phyloP scores from a whole-genome alignment of 129 eudicot genomes.

The Artemisia tridentata region DNA sequence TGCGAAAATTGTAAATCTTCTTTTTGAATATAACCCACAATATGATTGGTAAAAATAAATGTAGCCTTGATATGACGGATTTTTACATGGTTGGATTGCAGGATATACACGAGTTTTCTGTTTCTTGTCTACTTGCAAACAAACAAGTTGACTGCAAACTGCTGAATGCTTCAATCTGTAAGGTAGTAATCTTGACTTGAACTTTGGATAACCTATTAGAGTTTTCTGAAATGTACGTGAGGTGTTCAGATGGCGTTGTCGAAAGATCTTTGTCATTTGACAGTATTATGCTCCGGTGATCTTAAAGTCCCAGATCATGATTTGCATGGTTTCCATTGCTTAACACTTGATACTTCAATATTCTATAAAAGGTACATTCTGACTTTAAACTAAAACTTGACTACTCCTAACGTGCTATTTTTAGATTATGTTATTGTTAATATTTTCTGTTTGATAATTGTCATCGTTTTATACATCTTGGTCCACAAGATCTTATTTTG shows the following conservation, averaged over 20 bases:
- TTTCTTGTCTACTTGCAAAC: slow-evolving; percentile 38
- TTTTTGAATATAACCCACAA: neutral
- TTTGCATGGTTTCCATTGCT: slow-evolving; percentile 59
- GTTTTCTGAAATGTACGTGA: neutral
- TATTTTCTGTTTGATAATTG: neutral
- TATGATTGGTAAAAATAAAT: neutral
- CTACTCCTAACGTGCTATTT: neutral
- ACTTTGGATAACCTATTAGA: neutral
- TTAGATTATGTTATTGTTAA: neutral
- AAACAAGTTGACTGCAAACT: slow-evolving; percentile 41
- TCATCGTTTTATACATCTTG: slow-evolving; percentile 12
- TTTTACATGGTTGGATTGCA: slow-evolving; percentile 30
- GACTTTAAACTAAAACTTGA: neutral
- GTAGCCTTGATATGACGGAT: slow-evolving; percentile 3
- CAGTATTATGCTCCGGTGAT: slow-evolving; percentile 65
- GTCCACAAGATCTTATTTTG: neutral
- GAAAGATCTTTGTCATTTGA: slow-evolving; percentile 69
- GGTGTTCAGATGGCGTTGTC: slow-evolving; percentile 68
- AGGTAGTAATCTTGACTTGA: slow-evolving; percentile 37
- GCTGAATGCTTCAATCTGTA: slow-evolving; percentile 64
- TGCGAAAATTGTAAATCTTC: slow-evolving; percentile 74
- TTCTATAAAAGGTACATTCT: slow-evolving; percentile 66
- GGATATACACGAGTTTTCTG: slow-evolving; percentile 61
- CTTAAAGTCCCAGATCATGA: slow-evolving; percentile 40
- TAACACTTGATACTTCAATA: slow-evolving; percentile 78